These are phyloP conservation scores for Prunus mongolica DNA, from an alignment of 306 rosid species.

Conservation along the genomic window DNA sequence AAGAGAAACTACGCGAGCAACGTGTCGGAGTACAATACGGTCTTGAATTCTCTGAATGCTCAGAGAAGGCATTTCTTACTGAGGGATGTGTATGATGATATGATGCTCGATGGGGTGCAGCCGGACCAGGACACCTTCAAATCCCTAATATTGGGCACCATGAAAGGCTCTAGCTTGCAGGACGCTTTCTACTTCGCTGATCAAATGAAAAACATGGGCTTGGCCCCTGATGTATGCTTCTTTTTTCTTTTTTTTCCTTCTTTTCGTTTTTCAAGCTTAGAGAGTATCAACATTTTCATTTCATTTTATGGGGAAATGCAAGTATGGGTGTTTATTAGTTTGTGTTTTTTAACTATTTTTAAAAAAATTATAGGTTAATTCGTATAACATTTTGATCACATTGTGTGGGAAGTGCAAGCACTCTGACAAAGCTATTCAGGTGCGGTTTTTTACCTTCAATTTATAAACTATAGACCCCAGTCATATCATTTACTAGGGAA, in stretches of 20 bases:
- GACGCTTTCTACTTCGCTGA: slow-evolving; percentile 77
- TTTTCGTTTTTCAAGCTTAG: neutral
- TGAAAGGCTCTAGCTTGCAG: slow-evolving; percentile 71
- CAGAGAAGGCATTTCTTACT: slow-evolving; percentile 65
- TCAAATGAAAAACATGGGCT: slow-evolving; percentile 82
- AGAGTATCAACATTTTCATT: neutral
- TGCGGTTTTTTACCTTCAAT: slow-evolving; percentile 17
- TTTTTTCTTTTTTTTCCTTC: neutral
- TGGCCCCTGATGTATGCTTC: slow-evolving; percentile 74
- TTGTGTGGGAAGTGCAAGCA: slow-evolving; percentile 80
- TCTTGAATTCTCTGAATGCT: slow-evolving; percentile 52
- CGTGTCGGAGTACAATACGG: slow-evolving; percentile 78
- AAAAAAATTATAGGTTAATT: slow-evolving; percentile 49
- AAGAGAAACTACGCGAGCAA: slow-evolving; percentile 79
- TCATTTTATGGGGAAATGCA: neutral
- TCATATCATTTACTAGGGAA: neutral
- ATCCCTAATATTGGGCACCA: slow-evolving; percentile 65
- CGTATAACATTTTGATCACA: slow-evolving; percentile 73
- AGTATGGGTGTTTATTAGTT: neutral
- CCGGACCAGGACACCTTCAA: slow-evolving; percentile 79
- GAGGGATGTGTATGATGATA: slow-evolving; percentile 81
- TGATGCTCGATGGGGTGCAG: slow-evolving; percentile 93
- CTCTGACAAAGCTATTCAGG: slow-evolving; percentile 82
- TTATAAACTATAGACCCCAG: neutral
- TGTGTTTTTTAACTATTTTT: neutral